These are phyloP conservation scores for Spathaspora sp. DNA, from an alignment of 805 yeast species.

Conservation along the genomic window DNA sequence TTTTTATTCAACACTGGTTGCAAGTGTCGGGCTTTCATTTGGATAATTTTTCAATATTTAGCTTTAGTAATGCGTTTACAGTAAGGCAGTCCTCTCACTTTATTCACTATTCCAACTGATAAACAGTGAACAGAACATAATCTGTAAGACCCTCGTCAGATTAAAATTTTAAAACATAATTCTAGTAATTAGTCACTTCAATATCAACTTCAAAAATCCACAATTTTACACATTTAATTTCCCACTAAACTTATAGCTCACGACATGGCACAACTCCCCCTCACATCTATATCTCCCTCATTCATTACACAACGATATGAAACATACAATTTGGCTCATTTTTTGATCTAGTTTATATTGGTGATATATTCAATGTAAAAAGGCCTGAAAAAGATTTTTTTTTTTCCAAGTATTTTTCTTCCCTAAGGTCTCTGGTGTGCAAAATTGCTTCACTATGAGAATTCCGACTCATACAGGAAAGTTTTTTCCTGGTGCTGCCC, in stretches of 20 bases:
- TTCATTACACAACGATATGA: neutral
- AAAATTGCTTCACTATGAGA: neutral
- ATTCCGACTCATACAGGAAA: neutral
- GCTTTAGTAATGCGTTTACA: neutral
- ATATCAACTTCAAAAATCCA: neutral
- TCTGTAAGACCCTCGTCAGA: too few relatives aligned
- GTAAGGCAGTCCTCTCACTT: too few relatives aligned
- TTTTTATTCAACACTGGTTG: neutral
- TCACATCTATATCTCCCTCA: neutral
- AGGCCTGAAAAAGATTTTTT: conserved; percentile 9
- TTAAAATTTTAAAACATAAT: neutral
- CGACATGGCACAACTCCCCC: neutral
- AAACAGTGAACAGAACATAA: too few relatives aligned
- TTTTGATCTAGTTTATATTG: conserved; percentile 10
- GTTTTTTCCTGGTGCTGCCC: neutral
- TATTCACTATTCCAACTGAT: too few relatives aligned
- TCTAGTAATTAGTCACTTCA: neutral
- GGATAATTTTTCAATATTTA: neutral
- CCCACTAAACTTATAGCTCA: neutral
- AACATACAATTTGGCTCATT: conserved; percentile 36
- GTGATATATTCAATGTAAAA: conserved; percentile 7
- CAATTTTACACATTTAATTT: neutral
- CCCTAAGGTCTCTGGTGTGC: neutral
- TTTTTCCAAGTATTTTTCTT: conserved; percentile 4
- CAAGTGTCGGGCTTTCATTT: neutral